Conservation (phyloP, 805 yeast species). For the Nakazawaea siamensis region DNA sequence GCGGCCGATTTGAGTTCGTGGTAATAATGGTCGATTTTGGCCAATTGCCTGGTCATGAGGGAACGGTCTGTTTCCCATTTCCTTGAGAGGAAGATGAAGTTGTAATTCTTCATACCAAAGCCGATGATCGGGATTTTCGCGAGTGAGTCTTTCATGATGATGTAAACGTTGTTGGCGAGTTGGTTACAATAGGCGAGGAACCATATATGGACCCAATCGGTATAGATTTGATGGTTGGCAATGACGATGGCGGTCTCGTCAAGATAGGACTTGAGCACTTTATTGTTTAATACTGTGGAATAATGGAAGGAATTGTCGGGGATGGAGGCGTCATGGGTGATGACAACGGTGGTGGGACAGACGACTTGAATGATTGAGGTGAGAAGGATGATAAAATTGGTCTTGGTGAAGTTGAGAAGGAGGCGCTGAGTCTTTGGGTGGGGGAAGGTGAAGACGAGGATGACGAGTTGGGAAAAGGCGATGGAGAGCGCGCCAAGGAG, state of each 20-base stretch:
- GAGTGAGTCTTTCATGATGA: conserved; percentile 73
- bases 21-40: conserved; percentile 32
- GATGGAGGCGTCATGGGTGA: conserved; percentile 38
- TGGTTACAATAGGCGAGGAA: conserved; percentile 65
- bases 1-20: conserved; percentile 44
- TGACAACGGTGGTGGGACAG: conserved; percentile 42
- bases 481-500: conserved; percentile 34
- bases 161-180: conserved; percentile 57
- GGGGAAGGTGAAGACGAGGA: conserved; percentile 22
- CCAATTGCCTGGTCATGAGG: conserved; percentile 46
- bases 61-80: conserved; percentile 78
- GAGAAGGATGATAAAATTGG: conserved; percentile 46
- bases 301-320: conserved; percentile 24
- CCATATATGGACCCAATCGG: conserved; percentile 93
- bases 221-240: conserved; percentile 89
- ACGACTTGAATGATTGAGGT: conserved; percentile 40
- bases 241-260: conserved; percentile 39
- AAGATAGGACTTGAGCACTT: conserved; percentile 12
- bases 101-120: conserved; percentile 72
- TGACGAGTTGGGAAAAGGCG: conserved; percentile 36
- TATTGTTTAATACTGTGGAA: conserved; percentile 16
- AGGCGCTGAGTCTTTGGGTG: conserved; percentile 29
- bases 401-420: conserved; percentile 45
- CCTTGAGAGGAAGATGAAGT: conserved; percentile 73
- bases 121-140: conserved; percentile 69